Conservation (phyloP, 768 basidiomycete genomes). For the Boletus edulis region DNA sequence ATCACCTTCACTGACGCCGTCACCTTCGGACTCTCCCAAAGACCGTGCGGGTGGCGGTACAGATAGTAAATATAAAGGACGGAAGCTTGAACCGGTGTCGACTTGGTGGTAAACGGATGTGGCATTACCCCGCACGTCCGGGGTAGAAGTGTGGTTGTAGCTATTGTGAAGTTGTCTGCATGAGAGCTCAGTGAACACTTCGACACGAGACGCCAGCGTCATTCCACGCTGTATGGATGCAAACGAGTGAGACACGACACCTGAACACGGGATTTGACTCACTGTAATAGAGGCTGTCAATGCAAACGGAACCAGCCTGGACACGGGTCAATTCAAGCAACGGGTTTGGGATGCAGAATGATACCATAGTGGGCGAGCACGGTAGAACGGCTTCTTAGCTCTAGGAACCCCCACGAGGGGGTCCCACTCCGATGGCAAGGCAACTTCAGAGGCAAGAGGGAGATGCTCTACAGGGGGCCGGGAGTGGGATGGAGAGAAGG, state of each 20-base stretch:
- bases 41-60: background rate
- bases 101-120: slow-evolving; percentile 2
- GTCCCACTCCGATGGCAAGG: slow-evolving; percentile 31
- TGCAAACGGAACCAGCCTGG: slow-evolving; percentile 72
- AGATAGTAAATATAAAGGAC: slow-evolving; percentile 10
- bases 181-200: slow-evolving; percentile 76
- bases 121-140: background rate
- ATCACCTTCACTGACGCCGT: slow-evolving; percentile 34
- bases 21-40: slow-evolving; percentile 20
- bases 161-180: slow-evolving; percentile 55
- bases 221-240: slow-evolving; percentile 60
- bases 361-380: slow-evolving; percentile 48
- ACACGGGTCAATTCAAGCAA: slow-evolving; percentile 4
- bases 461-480: slow-evolving; percentile 19
- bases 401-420: slow-evolving; percentile 29
- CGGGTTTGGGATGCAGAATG: background rate
- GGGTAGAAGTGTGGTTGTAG: slow-evolving; percentile 36
- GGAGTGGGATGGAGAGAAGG: slow-evolving; percentile 25
- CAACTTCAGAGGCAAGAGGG: slow-evolving; percentile 3
- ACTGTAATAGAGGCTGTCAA: slow-evolving; percentile 67
- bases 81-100: slow-evolving; percentile 8
- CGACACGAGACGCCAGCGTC: slow-evolving; percentile 74
- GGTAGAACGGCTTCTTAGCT: slow-evolving; percentile 47
- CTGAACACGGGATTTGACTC: slow-evolving; percentile 20
- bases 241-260: background rate